Base-by-base conservation (phyloP, 495 filamentous ascomycete genomes). In the Neurospora discreta region DNA sequence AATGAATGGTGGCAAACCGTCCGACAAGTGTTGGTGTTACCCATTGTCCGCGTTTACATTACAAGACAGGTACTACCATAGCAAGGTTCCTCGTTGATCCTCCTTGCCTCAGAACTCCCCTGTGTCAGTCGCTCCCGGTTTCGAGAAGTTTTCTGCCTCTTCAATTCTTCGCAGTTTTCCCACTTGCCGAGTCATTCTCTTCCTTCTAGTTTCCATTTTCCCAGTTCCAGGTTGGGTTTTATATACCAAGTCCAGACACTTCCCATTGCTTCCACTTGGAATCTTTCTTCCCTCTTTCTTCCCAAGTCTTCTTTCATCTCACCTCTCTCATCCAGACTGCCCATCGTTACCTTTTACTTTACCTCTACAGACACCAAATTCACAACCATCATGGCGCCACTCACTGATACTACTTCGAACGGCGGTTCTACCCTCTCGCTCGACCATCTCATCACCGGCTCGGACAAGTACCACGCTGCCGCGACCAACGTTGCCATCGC, bases 401-500 rank as follows among this genome's bases (percentile, higher is more conserved):
- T 85, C 83, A 87, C 86, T 78, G 79, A 87, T 71, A 75, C 60
- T 36, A n/a, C 39, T 69, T 69, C 70, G 39, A 67, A 65, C 65
- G n/a, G 9, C 70, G 39, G 52, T 69, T 33, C 74, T 69, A 68
- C 76, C 75, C 77, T 73, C 76, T 70, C 77, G 75, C 74, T 79
- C 74, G 76, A 77, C 71, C 76, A 73, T 52, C 72, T 78, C 38
- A 75, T 79, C 72, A 79, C 76, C 20, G 40, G 72, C n/a, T 77
- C 78, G 43, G 84, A 84, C 65, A 82, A 84, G 71, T 94, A 93
- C 83, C 96, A 98, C 83, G 88, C 92, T 26, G 78, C 90, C 68
- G 92, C 95, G 30, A 93, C 93, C n/a, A 82, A 88, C 41, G 84
- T 85, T 72, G 95, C 95, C 71, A 93, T 98, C 77, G 81, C 88